Evolutionary conservation across 2,329 filamentous ascomycete genomes (phyloP).

Genomic region (Paecilomyces sp.): DNA sequence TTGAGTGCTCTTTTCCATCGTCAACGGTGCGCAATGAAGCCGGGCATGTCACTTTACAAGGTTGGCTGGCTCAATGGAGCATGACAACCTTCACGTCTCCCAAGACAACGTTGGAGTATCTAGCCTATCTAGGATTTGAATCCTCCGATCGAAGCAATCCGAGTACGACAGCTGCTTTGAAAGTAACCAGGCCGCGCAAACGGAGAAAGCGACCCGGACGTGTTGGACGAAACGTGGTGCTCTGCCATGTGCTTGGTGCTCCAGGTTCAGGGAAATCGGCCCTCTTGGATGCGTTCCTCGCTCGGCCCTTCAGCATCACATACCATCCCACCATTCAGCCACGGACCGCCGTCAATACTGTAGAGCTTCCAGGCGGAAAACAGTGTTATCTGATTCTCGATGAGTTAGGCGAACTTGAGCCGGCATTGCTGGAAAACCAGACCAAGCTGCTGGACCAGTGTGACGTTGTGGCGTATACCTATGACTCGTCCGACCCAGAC

Average conservation of each 20-base stretch:
- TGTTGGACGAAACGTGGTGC: constrained; percentile 88
- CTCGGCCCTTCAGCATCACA: constrained; percentile 71
- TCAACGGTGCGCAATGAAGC: constrained; percentile 94
- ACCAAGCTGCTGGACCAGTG: constrained; percentile 78
- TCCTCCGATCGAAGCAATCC: constrained; percentile 63
- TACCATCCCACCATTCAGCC: constrained; percentile 95
- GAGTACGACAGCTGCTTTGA: constrained; percentile 74
- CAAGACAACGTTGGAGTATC: constrained; percentile 89
- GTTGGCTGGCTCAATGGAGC: constrained; percentile 98
- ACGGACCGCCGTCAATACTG: constrained; percentile 87
- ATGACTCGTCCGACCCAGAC: constrained; percentile 94
- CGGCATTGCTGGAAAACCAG: constrained; percentile 86
- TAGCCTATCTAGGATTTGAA: constrained; percentile 94
- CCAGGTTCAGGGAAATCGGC: constrained; percentile 85
- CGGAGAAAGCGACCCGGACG: constrained; percentile 71
- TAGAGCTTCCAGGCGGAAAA: constrained; percentile 90
- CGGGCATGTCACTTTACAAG: constrained; percentile 90
- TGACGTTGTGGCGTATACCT: constrained; percentile 89
- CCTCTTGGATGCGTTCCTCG: constrained; percentile 83
- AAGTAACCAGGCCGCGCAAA: constrained; percentile 88
- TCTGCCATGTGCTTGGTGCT: constrained; percentile 86
- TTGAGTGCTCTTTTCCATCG: constrained; percentile 80
- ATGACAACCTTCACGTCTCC: constrained; percentile 98
- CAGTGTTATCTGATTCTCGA: constrained; percentile 95
- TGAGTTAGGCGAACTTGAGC: constrained; percentile 91